Evolutionary conservation across 305 asterid species (phyloP).

Genomic region (Salvia sclarea): DNA sequence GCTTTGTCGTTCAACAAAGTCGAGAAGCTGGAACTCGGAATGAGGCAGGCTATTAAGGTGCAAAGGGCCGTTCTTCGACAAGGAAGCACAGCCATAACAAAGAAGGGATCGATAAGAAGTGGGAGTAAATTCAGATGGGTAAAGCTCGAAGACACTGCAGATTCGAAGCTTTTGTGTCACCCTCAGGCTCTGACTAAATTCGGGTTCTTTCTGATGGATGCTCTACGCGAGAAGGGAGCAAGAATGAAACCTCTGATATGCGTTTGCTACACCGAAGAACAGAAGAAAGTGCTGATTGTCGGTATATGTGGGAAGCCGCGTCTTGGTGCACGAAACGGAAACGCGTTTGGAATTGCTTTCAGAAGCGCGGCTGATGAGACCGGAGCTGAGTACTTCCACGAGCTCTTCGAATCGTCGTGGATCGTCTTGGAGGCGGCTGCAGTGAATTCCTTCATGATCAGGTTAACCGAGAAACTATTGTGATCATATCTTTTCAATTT

Average conservation of each 20-base stretch:
- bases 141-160: constrained; percentile 86
- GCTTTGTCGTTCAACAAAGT: constrained; percentile 74
- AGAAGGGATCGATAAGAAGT: constrained; percentile 92
- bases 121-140: constrained; percentile 98
- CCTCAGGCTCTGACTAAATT: constrained; percentile 97
- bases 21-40: constrained; percentile 82
- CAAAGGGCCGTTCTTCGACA: constrained; percentile 95
- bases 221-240: constrained; percentile 95
- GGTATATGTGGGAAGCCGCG: constrained; percentile 93
- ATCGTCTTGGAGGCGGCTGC: constrained; percentile 81
- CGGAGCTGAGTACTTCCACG: constrained; percentile 89
- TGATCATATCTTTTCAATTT: constrained; percentile 37
- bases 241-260: constrained; percentile 94
- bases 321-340: constrained; percentile 92
- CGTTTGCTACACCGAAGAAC: constrained; percentile 73
- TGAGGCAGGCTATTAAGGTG: constrained; percentile 87
- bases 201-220: constrained; percentile 90
- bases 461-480: constrained; percentile 81
- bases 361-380: constrained; percentile 92
- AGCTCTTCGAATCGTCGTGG: constrained; percentile 96
- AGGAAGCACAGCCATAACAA: constrained; percentile 91
- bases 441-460: constrained; percentile 89
- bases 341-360: constrained; percentile 91
- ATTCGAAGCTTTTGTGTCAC: constrained; percentile 70
- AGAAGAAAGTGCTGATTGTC: constrained; percentile 67